These are phyloP conservation scores for Geum urbanum DNA, from an alignment of 306 rosid genomes.

Conservation along the genomic window DNA sequence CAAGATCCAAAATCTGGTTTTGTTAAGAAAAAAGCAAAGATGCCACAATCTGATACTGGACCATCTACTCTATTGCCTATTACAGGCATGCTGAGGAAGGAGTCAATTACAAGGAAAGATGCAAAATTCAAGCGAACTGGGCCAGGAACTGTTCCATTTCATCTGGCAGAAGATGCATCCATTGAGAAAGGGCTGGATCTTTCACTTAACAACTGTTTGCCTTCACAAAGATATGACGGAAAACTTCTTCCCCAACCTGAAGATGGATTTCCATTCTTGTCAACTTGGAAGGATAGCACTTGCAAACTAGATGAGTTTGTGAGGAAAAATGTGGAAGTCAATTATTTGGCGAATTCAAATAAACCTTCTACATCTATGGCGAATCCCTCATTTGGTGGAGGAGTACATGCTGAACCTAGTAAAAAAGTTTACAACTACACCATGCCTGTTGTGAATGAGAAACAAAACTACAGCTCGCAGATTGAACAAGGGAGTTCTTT, in stretches of 20 bases:
- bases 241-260: conserved; percentile 45
- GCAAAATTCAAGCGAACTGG: conserved; percentile 41
- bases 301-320: conserved; percentile 39
- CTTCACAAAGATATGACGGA: conserved; percentile 41
- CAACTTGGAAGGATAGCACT: conserved; percentile 48
- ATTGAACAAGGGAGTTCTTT: conserved; percentile 37
- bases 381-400: conserved; percentile 41
- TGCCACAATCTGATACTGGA: conserved; percentile 39
- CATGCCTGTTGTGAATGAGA: conserved; percentile 33
- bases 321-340: conserved; percentile 45
- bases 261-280: conserved; percentile 40
- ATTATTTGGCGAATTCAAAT: conserved; percentile 40
- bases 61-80: conserved; percentile 34
- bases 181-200: conserved; percentile 49
- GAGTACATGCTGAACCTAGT: conserved; percentile 38
- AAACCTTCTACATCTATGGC: conserved; percentile 35
- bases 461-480: conserved; percentile 29
- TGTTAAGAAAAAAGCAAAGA: conserved; percentile 57
- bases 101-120: conserved; percentile 37
- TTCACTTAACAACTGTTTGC: conserved; percentile 55
- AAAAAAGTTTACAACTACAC: conserved; percentile 25
- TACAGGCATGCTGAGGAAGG: conserved; percentile 34
- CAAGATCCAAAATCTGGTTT: conserved; percentile 46
- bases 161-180: conserved; percentile 37
- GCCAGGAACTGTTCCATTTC: conserved; percentile 35